A percentile compares a stretch with the other conserved stretches of the same genome.
Conservation (phyloP, 345 rosid species). For the Ceriops decandra region DNA sequence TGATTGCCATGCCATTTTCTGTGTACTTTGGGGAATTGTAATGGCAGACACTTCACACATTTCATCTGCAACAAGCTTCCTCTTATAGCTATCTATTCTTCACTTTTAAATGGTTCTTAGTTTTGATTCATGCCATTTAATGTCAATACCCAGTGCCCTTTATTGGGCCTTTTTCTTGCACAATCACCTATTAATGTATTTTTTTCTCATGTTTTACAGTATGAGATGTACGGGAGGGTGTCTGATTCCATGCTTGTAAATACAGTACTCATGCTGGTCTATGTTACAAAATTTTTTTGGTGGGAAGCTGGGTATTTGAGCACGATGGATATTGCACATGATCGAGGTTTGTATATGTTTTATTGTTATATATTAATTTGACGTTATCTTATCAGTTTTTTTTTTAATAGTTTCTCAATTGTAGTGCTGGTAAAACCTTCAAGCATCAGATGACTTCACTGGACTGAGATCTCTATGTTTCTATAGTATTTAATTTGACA, state of each 20-base stretch:
- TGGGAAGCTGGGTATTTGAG: constrained; percentile 99
- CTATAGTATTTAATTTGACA: background rate
- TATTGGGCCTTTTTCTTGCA: too few relatives aligned
- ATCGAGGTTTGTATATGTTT: constrained; percentile 63
- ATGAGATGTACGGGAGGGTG: constrained; percentile 72
- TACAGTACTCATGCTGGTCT: constrained; percentile 83
- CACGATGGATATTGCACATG: constrained; percentile 99
- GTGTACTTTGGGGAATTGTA: too few relatives aligned
- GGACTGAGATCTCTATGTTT: too few relatives aligned
- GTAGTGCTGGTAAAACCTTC: too few relatives aligned
- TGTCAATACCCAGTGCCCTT: too few relatives aligned
- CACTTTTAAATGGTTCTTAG: background rate
- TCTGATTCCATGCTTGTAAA: constrained; percentile 94
- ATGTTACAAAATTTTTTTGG: constrained; percentile 94
- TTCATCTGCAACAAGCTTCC: too few relatives aligned
- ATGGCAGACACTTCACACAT: too few relatives aligned
- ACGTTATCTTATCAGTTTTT: too few relatives aligned
- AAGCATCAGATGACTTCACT: too few relatives aligned
- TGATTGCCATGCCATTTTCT: too few relatives aligned
- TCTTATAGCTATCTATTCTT: too few relatives aligned
- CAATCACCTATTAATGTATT: background rate
- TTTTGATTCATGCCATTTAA: background rate
- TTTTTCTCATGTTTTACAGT: constrained; percentile 40
- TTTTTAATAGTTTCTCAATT: too few relatives aligned
- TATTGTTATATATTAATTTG: background rate